These are phyloP conservation scores for Wilcoxina mikolae DNA, from an alignment of 495 filamentous ascomycete species.

Conservation along the genomic window DNA sequence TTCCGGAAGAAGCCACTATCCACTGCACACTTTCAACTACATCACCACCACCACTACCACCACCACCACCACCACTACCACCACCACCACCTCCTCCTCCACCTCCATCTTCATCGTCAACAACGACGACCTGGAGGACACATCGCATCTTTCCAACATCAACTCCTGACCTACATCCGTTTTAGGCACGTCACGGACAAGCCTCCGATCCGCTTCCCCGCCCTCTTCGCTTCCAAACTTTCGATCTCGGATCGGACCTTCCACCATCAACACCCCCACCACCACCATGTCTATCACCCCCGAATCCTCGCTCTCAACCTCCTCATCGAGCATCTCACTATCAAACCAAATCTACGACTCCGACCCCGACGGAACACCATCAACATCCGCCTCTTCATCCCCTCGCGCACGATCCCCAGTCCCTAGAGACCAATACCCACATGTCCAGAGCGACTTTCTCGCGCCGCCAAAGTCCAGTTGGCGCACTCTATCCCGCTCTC, in stretches of 20 bases:
- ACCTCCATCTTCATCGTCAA: not conserved
- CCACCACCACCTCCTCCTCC: too few relatives aligned
- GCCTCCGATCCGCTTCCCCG: not conserved
- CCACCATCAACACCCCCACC: too few relatives aligned
- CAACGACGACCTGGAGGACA: not conserved
- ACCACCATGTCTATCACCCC: slow-evolving; percentile 1
- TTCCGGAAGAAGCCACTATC: too few relatives aligned
- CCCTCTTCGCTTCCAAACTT: not conserved
- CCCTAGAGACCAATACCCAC: too few relatives aligned
- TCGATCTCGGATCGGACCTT: too few relatives aligned
- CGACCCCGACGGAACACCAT: not conserved
- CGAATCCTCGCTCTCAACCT: not conserved
- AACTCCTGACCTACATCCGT: not conserved
- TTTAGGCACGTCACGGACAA: not conserved
- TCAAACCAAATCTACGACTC: not conserved
- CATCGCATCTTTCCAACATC: not conserved
- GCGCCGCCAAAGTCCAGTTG: slow-evolving; percentile 31
- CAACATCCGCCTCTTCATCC: not conserved
- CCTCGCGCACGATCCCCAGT: not conserved
- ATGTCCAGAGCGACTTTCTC: slow-evolving; percentile 3
- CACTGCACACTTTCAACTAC: too few relatives aligned
- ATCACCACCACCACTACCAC: too few relatives aligned
- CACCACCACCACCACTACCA: too few relatives aligned
- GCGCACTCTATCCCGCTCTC: slow-evolving; percentile 71
- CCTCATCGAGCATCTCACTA: not conserved